Conservation (phyloP, 1,139 yeast species). For the Sugiyamaella sp. region DNA sequence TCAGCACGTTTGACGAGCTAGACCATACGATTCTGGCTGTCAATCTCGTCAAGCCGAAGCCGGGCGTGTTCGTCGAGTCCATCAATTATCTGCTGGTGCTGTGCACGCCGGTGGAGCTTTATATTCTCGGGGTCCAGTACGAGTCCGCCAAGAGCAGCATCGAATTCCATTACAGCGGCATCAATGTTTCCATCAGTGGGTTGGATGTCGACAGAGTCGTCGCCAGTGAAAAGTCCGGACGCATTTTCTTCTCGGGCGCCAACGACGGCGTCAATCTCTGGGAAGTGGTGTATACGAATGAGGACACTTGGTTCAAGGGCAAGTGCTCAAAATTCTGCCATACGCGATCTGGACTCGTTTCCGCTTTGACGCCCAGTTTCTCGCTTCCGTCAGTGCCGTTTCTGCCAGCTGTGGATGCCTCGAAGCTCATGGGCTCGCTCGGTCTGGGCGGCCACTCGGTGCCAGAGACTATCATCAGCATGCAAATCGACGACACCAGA, state of each 20-base stretch:
- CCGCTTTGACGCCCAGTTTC: conserved; percentile 32
- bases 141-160: conserved; percentile 50
- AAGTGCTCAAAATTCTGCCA: conserved; percentile 79
- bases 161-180: conserved; percentile 77
- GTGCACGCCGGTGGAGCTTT: conserved; percentile 79
- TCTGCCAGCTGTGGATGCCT: conserved; percentile 24
- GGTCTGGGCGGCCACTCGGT: conserved; percentile 22
- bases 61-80: conserved; percentile 75
- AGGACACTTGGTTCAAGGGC: conserved; percentile 85
- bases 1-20: conserved; percentile 80
- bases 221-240: conserved; percentile 65
- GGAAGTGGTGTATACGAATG: conserved; percentile 84
- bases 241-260: conserved; percentile 81
- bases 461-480: conserved; percentile 63
- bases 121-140: conserved; percentile 72
- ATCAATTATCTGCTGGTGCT: conserved; percentile 74
- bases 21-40: conserved; percentile 78
- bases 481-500: conserved; percentile 76
- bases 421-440: conserved; percentile 22
- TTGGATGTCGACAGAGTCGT: conserved; percentile 67
- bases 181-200: conserved; percentile 80
- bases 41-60: conserved; percentile 74
- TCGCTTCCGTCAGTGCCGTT: conserved; percentile 24
- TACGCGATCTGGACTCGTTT: conserved; percentile 36
- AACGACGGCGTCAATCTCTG: conserved; percentile 79